These are phyloP conservation scores for Pseudogymnoascus sp. DNA, from an alignment of 2,329 filamentous ascomycete genomes.

Conservation along the genomic window DNA sequence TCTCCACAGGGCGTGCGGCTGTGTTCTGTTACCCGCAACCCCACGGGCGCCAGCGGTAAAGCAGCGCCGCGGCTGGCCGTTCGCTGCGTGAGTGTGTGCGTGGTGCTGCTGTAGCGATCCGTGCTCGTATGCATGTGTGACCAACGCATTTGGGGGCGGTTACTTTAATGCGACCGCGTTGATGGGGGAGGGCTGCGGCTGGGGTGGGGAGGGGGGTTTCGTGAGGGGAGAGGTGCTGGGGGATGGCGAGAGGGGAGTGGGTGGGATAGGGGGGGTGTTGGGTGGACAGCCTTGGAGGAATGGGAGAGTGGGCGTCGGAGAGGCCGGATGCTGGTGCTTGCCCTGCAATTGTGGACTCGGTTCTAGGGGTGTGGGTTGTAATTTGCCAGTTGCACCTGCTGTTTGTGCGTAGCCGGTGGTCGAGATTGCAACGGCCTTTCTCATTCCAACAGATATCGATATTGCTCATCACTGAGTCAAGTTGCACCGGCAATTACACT, in stretches of 20 bases:
- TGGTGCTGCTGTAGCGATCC: neutral
- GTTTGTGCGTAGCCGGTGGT: neutral
- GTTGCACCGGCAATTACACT: neutral
- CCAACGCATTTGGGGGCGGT: neutral
- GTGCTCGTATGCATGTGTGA: neutral
- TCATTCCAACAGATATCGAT: neutral
- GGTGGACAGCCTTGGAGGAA: neutral
- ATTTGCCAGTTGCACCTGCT: neutral
- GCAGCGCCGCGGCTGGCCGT: neutral
- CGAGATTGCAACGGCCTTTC: neutral
- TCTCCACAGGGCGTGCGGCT: neutral
- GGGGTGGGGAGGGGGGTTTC: neutral
- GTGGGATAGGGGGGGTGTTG: neutral
- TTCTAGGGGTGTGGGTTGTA: neutral
- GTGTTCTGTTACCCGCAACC: neutral
- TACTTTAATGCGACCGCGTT: neutral
- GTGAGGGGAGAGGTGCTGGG: neutral
- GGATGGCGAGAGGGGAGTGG: neutral
- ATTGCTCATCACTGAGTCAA: neutral
- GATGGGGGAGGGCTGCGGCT: neutral
- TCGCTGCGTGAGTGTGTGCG: neutral
- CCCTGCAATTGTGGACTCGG: neutral
- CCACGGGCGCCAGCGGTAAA: neutral
- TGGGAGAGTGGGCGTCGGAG: neutral
- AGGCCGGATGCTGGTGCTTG: neutral